These are phyloP conservation scores for Eucalyptus dawsonii DNA, from an alignment of 345 rosid genomes.

Conservation along the genomic window DNA sequence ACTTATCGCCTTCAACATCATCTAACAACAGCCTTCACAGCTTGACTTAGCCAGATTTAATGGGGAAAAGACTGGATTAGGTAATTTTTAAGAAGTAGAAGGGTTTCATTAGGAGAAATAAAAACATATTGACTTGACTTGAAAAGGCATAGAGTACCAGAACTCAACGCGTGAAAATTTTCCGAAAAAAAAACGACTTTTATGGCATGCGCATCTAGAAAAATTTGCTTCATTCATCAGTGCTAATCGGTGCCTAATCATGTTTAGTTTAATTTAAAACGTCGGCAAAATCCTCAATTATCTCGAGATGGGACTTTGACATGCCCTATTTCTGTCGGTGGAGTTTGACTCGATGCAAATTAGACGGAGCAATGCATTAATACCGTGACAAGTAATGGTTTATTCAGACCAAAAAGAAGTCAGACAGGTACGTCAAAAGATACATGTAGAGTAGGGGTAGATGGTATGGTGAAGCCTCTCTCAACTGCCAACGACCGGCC, in stretches of 20 bases:
- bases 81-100: not conserved
- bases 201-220: not conserved
- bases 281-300: not conserved
- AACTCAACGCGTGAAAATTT: not conserved
- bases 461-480: not conserved
- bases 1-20: not conserved
- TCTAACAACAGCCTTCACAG: not conserved
- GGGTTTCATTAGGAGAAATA: not conserved
- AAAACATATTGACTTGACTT: not conserved
- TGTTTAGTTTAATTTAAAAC: too few relatives aligned
- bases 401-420: not conserved
- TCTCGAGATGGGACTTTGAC: not conserved
- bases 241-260: not conserved
- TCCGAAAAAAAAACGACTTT: not conserved
- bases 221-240: not conserved
- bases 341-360: not conserved
- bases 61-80: not conserved
- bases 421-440: not conserved
- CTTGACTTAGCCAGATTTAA: not conserved
- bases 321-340: not conserved
- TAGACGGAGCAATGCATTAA: not conserved
- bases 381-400: not conserved
- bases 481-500: not conserved
- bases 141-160: not conserved
- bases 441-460: not conserved